Evolutionary conservation across 2,329 filamentous ascomycete species (phyloP).

Genomic region (Xylaria arbuscula): DNA sequence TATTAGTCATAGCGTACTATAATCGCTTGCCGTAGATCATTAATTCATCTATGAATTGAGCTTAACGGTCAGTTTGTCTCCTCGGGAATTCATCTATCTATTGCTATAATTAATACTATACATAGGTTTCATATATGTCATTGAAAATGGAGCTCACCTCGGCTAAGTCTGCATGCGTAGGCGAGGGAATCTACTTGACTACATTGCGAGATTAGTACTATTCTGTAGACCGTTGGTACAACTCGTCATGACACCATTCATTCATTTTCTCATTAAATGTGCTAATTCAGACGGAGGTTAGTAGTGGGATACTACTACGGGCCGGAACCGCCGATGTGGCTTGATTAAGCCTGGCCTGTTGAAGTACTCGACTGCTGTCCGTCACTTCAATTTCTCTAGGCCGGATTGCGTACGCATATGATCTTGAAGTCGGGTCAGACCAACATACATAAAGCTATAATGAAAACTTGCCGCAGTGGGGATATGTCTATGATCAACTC

Average conservation of each 20-base stretch:
- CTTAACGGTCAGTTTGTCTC: conserved; percentile 60
- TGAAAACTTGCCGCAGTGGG: conserved; percentile 71
- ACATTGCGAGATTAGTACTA: conserved; percentile 52
- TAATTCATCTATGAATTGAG: neutral
- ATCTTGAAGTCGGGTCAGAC: neutral
- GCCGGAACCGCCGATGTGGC: conserved; percentile 68
- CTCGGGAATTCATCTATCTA: conserved; percentile 65
- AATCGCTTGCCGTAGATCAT: neutral
- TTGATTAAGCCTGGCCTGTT: conserved; percentile 75
- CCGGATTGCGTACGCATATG: neutral
- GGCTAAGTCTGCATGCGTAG: conserved; percentile 60
- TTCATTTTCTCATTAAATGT: neutral
- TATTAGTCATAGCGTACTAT: neutral
- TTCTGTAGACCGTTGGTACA: conserved; percentile 53
- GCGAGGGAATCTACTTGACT: conserved; percentile 70
- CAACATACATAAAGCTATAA: conserved; percentile 10
- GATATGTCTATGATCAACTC: conserved; percentile 70
- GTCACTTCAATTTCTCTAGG: conserved; percentile 70
- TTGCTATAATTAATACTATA: neutral
- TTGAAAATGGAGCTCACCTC: neutral
- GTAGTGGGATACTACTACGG: conserved; percentile 50
- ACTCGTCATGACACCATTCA: conserved; percentile 31
- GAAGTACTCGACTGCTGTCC: conserved; percentile 70
- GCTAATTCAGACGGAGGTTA: conserved; percentile 51
- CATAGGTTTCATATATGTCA: neutral